Base-by-base conservation (phyloP, 768 basidiomycete species). In the Suillus ampliporus region DNA sequence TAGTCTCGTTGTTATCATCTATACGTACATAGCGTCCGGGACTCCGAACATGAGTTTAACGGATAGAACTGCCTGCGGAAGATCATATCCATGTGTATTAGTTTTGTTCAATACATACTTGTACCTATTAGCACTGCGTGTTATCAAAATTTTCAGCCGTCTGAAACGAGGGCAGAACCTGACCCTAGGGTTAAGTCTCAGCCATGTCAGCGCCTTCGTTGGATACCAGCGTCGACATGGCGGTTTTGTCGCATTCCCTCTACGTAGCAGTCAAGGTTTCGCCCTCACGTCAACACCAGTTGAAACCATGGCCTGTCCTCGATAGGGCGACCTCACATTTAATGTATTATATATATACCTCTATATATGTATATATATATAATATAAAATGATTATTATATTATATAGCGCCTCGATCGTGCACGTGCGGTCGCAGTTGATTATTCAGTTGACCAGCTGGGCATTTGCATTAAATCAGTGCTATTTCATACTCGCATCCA, bases 1-100 rank as follows among this genome's bases (percentile, higher is more conserved):
- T 74, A 75, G 44, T 3, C 17, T 14, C 11, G 19, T 14, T 61
- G 34, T 37, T 37, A 35, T 61, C 26, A 31, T 41, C 19, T 59
- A 35, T 59, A 62, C 38, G 61, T 43, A 57, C 34, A 31, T 51
- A 41, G 44, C 48, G 17, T 57, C 34, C 44, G n/a, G 38, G 43
- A 43, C 31, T 50, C 62, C 50, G 62, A 59, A 58, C 35, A 19
- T 41, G 57, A 64, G 53, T 58, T 61, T 51, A 51, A 46, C 43
- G 61, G 14, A 50, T 60, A 46, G 57, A 60, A 51, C 50, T 31
- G 13, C 38, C 28, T 44, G 26, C 17, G 9, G 46, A 35, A 38
- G 35, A 23, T 38, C 17, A 13, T 35, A 15, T n/a, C 14, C 5
- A 34, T 56, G 37, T 23, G 10, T 40, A 38, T 56, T 26, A 19